Conservation (phyloP, 345 rosid genomes). For the Eucalyptus polyanthemos region DNA sequence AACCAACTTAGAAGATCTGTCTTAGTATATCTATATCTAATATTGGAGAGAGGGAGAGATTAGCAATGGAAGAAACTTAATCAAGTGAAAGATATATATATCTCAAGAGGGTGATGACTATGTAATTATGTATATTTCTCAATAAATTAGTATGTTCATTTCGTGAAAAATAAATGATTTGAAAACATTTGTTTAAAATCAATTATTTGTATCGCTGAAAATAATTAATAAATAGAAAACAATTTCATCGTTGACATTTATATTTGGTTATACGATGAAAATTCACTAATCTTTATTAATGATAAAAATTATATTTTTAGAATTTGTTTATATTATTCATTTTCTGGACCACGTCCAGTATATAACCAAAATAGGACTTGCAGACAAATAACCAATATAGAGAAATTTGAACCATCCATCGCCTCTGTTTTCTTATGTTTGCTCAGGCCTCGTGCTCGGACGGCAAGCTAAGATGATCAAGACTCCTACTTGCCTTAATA, state of each 20-base stretch:
- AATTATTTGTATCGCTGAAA: rapidly evolving
- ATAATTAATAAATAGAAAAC: too few relatives aligned
- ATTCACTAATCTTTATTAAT: not conserved
- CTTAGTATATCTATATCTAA: too few relatives aligned
- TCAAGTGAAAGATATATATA: too few relatives aligned
- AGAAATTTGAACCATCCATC: not conserved
- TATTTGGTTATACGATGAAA: too few relatives aligned
- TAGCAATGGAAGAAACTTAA: too few relatives aligned
- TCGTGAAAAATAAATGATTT: rapidly evolving
- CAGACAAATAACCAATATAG: not conserved
- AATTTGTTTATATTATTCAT: too few relatives aligned
- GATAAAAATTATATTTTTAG: not conserved
- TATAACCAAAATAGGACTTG: not conserved
- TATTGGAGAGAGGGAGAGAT: too few relatives aligned
- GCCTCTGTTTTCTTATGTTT: not conserved
- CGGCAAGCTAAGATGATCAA: rapidly evolving
- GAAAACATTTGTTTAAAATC: not conserved
- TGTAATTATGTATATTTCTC: not conserved
- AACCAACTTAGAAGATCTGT: too few relatives aligned
- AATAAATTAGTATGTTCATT: rapidly evolving
- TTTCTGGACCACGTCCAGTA: not conserved
- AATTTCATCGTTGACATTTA: not conserved
- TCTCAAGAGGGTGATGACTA: not conserved
- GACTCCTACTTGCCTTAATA: not conserved
- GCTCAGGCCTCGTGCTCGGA: not conserved